Evolutionary conservation across 2,329 filamentous ascomycete genomes (phyloP).

Genomic region (Arthrobotrys sinensis): DNA sequence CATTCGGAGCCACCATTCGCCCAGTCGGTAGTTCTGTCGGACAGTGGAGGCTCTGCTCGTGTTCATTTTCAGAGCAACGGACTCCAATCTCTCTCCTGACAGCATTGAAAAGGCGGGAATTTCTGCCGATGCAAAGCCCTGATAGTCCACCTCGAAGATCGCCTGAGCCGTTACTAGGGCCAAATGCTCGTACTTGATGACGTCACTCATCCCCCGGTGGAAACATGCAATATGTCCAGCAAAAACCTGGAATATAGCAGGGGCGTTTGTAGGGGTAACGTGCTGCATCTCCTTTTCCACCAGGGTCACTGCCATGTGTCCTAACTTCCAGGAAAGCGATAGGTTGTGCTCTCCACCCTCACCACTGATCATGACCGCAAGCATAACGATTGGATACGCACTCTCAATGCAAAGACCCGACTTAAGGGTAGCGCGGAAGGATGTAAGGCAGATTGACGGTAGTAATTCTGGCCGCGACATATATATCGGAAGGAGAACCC

Average conservation of each 20-base stretch:
- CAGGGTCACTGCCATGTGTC: constrained; percentile 63
- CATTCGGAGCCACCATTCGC: constrained; percentile 64
- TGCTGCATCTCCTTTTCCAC: constrained; percentile 63
- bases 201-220: constrained; percentile 64
- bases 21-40: constrained; percentile 63
- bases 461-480: constrained; percentile 64
- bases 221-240: constrained; percentile 64
- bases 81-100: constrained; percentile 62
- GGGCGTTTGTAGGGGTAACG: constrained; percentile 61
- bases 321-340: constrained; percentile 63
- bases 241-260: constrained; percentile 64
- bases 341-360: constrained; percentile 63
- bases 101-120: constrained; percentile 64
- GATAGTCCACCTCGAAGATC: constrained; percentile 65
- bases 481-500: constrained; percentile 64
- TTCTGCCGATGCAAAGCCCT: constrained; percentile 64
- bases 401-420: constrained; percentile 64
- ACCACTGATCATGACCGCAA: constrained; percentile 63
- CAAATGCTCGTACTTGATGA: constrained; percentile 63
- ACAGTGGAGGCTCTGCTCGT: constrained; percentile 63
- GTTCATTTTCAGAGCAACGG: constrained; percentile 63
- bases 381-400: constrained; percentile 64
- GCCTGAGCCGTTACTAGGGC: constrained; percentile 63
- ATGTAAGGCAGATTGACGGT: constrained; percentile 64
- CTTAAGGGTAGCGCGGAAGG: constrained; percentile 63